phyloP scores from a whole-genome alignment of 1,284 basidiomycete species.

The Calocybe gambosa region DNA sequence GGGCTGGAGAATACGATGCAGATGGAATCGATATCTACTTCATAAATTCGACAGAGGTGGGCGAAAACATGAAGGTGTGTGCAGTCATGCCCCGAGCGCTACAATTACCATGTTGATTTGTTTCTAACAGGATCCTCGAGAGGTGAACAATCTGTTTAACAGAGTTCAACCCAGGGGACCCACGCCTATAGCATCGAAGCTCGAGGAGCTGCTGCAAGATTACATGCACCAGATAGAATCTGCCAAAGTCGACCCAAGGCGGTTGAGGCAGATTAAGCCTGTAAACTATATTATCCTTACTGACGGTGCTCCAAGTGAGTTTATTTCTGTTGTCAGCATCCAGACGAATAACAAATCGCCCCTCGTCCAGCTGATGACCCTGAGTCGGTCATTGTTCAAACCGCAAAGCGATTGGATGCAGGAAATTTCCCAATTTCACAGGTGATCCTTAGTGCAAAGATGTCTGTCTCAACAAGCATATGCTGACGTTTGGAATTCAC shows the following conservation, averaged over 20 bases:
- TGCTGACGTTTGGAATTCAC: not conserved
- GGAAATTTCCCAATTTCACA: constrained; percentile 48
- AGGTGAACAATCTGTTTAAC: constrained; percentile 36
- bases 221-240: constrained; percentile 42
- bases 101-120: not conserved
- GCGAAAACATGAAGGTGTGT: constrained; percentile 30
- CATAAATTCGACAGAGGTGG: constrained; percentile 31
- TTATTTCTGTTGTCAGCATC: not conserved
- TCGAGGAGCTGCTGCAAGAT: constrained; percentile 38
- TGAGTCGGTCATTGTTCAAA: constrained; percentile 39
- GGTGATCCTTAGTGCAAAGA: constrained; percentile 22
- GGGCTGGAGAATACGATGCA: constrained; percentile 36
- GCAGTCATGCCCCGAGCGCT: not conserved
- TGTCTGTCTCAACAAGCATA: not conserved
- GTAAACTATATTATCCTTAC: constrained; percentile 59
- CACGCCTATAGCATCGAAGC: constrained; percentile 44
- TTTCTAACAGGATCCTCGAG: constrained; percentile 12
- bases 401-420: constrained; percentile 42
- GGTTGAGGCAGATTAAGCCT: constrained; percentile 40
- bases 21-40: constrained; percentile 50
- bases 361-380: constrained; percentile 41
- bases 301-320: constrained; percentile 52
- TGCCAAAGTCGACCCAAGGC: constrained; percentile 25
- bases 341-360: not conserved
- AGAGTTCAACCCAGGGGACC: constrained; percentile 35